phyloP scores from a whole-genome alignment of 192 early-diverging fungal genomes.

The Kickxella alabastrina region DNA sequence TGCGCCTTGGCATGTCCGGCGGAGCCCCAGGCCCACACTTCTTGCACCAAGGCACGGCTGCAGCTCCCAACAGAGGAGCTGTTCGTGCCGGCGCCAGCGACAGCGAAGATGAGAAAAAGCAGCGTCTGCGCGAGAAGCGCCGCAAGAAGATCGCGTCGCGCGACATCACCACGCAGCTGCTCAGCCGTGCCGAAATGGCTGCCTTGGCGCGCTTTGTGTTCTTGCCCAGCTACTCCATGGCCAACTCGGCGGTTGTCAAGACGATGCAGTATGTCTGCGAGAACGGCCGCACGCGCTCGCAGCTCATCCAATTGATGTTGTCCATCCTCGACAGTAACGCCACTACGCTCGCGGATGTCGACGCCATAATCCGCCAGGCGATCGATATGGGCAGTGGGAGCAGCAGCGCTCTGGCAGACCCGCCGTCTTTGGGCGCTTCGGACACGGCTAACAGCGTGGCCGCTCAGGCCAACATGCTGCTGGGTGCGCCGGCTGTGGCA shows the following conservation, averaged over 20 bases:
- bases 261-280: slow-evolving; percentile 67
- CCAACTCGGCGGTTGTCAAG: slow-evolving; percentile 52
- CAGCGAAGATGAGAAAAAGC: slow-evolving; percentile 6
- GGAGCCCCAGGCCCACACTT: not conserved
- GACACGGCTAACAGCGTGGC: slow-evolving; percentile 6
- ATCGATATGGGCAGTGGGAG: slow-evolving; percentile 4
- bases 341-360: slow-evolving; percentile 36
- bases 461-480: not conserved
- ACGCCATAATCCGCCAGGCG: slow-evolving; percentile 26
- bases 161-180: slow-evolving; percentile 53
- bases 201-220: slow-evolving; percentile 86
- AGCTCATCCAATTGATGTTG: slow-evolving; percentile 82
- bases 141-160: slow-evolving; percentile 47
- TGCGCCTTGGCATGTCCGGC: slow-evolving; percentile 18
- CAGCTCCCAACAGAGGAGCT: not conserved
- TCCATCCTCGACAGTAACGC: slow-evolving; percentile 74
- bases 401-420: not conserved
- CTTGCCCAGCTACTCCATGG: slow-evolving; percentile 74
- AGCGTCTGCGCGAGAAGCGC: slow-evolving; percentile 29
- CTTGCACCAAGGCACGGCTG: not conserved
- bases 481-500: slow-evolving; percentile 28
- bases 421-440: slow-evolving; percentile 16
- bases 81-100: not conserved
- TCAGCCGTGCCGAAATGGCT: slow-evolving; percentile 75
- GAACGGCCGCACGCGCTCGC: slow-evolving; percentile 78